Conservation (phyloP, 106 monocot genomes). For the Platanthera guangdongensis region DNA sequence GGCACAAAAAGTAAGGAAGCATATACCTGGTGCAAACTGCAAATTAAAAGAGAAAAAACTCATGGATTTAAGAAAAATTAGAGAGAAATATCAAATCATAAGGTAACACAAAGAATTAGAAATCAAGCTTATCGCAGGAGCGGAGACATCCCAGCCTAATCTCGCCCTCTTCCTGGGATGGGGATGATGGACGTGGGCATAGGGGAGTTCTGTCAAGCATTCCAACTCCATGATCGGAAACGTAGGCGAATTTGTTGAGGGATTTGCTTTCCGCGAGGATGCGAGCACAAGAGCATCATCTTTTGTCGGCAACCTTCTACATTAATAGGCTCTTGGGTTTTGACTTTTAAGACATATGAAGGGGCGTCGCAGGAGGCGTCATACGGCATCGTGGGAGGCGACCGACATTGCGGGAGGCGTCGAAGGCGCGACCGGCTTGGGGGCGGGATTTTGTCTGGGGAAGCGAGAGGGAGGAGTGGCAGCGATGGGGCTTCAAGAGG, state of each 20-base stretch:
- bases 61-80: conserved; percentile 6
- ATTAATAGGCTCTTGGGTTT: conserved; percentile 3
- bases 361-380: no score
- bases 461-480: no score
- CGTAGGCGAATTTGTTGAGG: background rate
- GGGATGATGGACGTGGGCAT: conserved; percentile 27
- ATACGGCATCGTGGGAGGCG: no score
- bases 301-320: background rate
- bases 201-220: conserved; percentile 30
- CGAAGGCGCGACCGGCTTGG: no score
- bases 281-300: background rate
- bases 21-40: background rate
- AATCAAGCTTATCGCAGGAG: conserved; percentile 1
- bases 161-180: conserved; percentile 44
- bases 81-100: background rate
- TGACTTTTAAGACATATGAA: background rate
- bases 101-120: background rate
- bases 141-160: conserved; percentile 34
- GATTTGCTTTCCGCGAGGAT: background rate
- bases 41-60: background rate
- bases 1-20: background rate
- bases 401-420: no score
- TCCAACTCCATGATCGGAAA: conserved; percentile 38
- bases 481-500: no score
- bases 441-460: no score